These are phyloP conservation scores for Coccomyxa subellipsoidea DNA, from an alignment of 163 green algal species.

Conservation along the genomic window DNA sequence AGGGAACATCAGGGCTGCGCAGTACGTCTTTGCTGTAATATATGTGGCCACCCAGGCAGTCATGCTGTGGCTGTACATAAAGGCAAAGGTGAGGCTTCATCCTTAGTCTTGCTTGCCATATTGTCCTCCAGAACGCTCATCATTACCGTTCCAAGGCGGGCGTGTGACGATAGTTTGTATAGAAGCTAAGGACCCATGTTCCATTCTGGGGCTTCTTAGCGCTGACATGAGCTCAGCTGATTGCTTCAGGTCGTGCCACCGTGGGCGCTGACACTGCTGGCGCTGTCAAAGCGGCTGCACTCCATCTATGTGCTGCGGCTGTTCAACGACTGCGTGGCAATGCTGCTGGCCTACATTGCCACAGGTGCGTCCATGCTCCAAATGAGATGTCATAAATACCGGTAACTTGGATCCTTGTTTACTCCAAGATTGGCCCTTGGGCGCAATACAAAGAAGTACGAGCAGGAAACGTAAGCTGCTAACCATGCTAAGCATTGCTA, in stretches of 20 bases:
- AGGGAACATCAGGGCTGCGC: constrained; percentile 46
- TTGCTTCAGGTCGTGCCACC: constrained; percentile 51
- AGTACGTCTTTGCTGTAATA: constrained; percentile 60
- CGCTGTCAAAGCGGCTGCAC: constrained; percentile 80
- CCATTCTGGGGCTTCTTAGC: too few relatives aligned
- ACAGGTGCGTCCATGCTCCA: constrained; percentile 21
- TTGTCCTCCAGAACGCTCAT: too few relatives aligned
- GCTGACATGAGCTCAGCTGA: not conserved
- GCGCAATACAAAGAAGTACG: too few relatives aligned
- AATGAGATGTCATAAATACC: too few relatives aligned
- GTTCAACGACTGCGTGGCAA: constrained; percentile 88
- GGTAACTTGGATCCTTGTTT: too few relatives aligned
- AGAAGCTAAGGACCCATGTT: too few relatives aligned
- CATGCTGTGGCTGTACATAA: constrained; percentile 65
- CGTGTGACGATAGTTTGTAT: too few relatives aligned
- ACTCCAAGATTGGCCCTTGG: too few relatives aligned
- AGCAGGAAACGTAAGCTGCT: too few relatives aligned
- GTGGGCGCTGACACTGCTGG: constrained; percentile 67
- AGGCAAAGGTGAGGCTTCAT: constrained; percentile 4
- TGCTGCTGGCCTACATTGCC: constrained; percentile 60
- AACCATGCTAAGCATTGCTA: too few relatives aligned
- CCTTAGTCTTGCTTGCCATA: not conserved
- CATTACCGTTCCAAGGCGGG: too few relatives aligned
- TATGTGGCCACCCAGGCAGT: constrained; percentile 68
- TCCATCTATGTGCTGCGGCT: constrained; percentile 85